These are phyloP conservation scores for Ramularia collo-cygni DNA, from an alignment of 2,329 filamentous ascomycete genomes.

Conservation along the genomic window DNA sequence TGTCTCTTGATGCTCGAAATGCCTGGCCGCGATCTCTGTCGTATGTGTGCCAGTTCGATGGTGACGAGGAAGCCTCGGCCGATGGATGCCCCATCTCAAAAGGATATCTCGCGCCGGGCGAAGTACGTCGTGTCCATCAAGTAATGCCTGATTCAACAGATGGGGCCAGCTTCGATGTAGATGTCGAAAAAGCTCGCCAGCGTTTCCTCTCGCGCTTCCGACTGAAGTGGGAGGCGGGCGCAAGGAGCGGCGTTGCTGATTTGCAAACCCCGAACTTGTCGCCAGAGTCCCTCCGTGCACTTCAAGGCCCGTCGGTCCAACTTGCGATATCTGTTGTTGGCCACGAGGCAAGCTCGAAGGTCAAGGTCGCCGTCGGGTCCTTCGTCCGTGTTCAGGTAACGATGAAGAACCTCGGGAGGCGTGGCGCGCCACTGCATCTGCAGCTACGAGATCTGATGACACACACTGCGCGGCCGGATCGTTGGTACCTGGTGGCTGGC, in stretches of 20 bases:
- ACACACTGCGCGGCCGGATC: no score
- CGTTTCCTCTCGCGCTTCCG: slow-evolving; percentile 15
- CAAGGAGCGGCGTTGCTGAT: slow-evolving; percentile 18
- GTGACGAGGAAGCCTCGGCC: slow-evolving; percentile 6
- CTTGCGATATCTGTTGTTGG: slow-evolving; percentile 3
- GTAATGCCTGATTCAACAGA: slow-evolving; percentile 4
- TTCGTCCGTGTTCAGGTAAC: slow-evolving; percentile 13
- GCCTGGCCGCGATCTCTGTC: slow-evolving; percentile 77
- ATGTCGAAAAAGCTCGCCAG: slow-evolving; percentile 10
- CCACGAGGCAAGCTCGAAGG: not conserved
- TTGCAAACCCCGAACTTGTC: slow-evolving; percentile 13
- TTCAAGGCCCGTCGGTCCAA: slow-evolving; percentile 12
- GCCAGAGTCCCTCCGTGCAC: slow-evolving; percentile 10
- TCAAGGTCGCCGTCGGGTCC: slow-evolving; percentile 5
- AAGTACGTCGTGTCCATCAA: slow-evolving; percentile 17
- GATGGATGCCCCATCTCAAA: slow-evolving; percentile 8
- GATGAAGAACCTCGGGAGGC: slow-evolving; percentile 8
- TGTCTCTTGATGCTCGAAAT: slow-evolving; percentile 80
- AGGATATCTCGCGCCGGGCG: slow-evolving; percentile 14
- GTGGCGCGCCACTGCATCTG: slow-evolving; percentile 11
- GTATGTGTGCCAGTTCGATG: slow-evolving; percentile 15
- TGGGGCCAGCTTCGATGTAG: slow-evolving; percentile 8
- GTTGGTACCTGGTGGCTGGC: slow-evolving; percentile 10
- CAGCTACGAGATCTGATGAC: slow-evolving; percentile 2
- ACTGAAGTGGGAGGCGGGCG: slow-evolving; percentile 17